Base-by-base conservation (phyloP, 306 rosid species). In the Trichosanthes cucumerina region DNA sequence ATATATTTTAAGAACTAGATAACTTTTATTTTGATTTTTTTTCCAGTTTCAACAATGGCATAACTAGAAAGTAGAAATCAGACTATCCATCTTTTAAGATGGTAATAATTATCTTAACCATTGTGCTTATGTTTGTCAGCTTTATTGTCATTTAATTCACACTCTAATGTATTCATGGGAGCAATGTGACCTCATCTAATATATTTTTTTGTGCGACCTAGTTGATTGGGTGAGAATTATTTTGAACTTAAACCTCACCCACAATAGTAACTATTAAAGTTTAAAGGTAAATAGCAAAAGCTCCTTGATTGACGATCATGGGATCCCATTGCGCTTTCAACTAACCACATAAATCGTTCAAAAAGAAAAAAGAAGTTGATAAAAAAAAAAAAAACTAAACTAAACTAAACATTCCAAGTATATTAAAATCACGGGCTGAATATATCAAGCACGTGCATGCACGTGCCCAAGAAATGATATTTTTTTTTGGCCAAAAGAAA, bases 281-380 rank as follows among this genome's bases (percentile, higher is more conserved):
- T 59, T 63, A 15, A 31, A 63, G 46, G 72, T 34, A 75, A 38
- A 65, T 56, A 75, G 69, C 69, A 24, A 34, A 83, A 76, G 65
- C 44, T 77, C 83, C 85, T 76, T 79, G 85, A 86, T 86, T 86
- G 85, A 64, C 85, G 85, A 62, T 36, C 58, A 76, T 79, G 80
- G 63, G 73, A 82, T 43, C 58, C 26, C 60, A 49, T 54, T 79
- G 80, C 23, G 1, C 85, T 66, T 62, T 76, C 54, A 79, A 74
- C 54, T 16, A 21, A 28, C 41, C 31, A 79, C 19, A 34, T 56
- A 31, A 69, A 34, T 26, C 6, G 28, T 8, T 9, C 43, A 33
- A 63, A 62, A 62, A 62, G 21, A 74, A 41, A 60, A 72, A 63
- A 60, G 63, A 72, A 78, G 33, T 10, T 13, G 46, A 14, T 0